These are phyloP conservation scores for Chaetomiaceae sp. DNA, from an alignment of 2,329 filamentous ascomycete genomes.

Conservation along the genomic window DNA sequence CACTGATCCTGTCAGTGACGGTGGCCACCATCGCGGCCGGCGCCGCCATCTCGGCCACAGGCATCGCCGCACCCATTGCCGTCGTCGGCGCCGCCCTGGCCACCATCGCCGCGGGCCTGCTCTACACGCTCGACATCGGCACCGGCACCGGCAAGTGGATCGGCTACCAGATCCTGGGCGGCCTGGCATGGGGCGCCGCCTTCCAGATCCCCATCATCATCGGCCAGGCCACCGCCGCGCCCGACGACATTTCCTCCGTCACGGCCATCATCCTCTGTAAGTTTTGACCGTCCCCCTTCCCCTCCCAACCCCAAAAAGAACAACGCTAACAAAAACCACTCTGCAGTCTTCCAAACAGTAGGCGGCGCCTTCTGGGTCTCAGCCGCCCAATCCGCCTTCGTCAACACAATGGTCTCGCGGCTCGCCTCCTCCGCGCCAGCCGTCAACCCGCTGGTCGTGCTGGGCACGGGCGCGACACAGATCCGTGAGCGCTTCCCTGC, in stretches of 20 bases:
- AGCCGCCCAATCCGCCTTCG: constrained; percentile 37
- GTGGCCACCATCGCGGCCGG: constrained; percentile 31
- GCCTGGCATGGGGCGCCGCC: constrained; percentile 36
- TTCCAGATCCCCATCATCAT: constrained; percentile 43
- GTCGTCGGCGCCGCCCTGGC: constrained; percentile 35
- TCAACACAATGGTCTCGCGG: constrained; percentile 31
- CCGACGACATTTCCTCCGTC: constrained; percentile 28
- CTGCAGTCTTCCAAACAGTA: constrained; percentile 37
- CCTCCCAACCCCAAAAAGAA: not conserved
- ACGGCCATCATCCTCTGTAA: constrained; percentile 30
- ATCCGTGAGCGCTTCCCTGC: constrained; percentile 45
- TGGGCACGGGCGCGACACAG: constrained; percentile 43
- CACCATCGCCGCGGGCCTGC: constrained; percentile 32
- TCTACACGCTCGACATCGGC: constrained; percentile 34
- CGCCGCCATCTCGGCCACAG: constrained; percentile 28
- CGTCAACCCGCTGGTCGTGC: constrained; percentile 30
- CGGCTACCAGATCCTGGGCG: constrained; percentile 43
- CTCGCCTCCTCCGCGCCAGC: constrained; percentile 29
- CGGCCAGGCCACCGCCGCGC: constrained; percentile 30
- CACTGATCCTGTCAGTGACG: constrained; percentile 33
- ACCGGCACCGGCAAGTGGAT: constrained; percentile 37
- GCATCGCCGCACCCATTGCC: constrained; percentile 33
- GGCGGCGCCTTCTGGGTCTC: constrained; percentile 43
- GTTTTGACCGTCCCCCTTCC: not conserved
- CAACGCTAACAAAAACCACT: not conserved